A percentile compares a stretch with the other conserved stretches of the same genome.
Conservation (phyloP, 192 early-diverging fungal genomes). For the Coemansia sp. region DNA sequence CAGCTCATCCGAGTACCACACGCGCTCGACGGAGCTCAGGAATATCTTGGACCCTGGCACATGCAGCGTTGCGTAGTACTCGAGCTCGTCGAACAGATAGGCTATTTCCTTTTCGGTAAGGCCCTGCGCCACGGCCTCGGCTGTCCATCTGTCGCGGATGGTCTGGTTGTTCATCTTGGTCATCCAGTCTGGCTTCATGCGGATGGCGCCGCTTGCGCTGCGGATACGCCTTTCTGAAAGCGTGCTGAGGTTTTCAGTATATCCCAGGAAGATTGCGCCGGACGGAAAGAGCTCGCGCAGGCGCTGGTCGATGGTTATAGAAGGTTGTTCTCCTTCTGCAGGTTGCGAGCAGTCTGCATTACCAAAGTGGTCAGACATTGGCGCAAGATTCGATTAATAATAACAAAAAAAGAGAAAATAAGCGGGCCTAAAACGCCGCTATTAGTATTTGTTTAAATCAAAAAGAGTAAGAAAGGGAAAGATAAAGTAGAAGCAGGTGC, state of each 20-base stretch:
- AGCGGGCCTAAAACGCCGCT: too few relatives aligned
- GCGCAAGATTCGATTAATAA: neutral
- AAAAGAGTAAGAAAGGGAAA: too few relatives aligned
- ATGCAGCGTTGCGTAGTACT: slow-evolving; percentile 31
- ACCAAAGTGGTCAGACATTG: neutral
- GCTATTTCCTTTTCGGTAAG: slow-evolving; percentile 46
- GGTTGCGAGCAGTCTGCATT: neutral
- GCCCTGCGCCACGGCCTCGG: slow-evolving; percentile 20
- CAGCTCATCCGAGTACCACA: slow-evolving; percentile 40
- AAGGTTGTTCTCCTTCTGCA: neutral
- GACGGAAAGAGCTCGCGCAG: neutral
- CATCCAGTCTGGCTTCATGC: slow-evolving; percentile 52
- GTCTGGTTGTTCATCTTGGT: slow-evolving; percentile 21
- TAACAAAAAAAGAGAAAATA: too few relatives aligned
- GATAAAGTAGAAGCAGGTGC: too few relatives aligned
- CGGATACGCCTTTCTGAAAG: slow-evolving; percentile 13
- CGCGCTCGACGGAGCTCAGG: slow-evolving; percentile 34
- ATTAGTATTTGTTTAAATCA: too few relatives aligned
- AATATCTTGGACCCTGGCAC: slow-evolving; percentile 16
- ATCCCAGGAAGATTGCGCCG: slow-evolving; percentile 16
- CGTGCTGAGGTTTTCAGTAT: neutral
- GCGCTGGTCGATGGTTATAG: slow-evolving; percentile 5
- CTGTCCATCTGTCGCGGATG: slow-evolving; percentile 30
- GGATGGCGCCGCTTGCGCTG: slow-evolving; percentile 46
- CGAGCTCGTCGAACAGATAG: slow-evolving; percentile 53